A percentile compares a stretch with the other conserved stretches of the same genome.
Conservation (phyloP, 73 alveolate species). For the Stentor roeselii region DNA sequence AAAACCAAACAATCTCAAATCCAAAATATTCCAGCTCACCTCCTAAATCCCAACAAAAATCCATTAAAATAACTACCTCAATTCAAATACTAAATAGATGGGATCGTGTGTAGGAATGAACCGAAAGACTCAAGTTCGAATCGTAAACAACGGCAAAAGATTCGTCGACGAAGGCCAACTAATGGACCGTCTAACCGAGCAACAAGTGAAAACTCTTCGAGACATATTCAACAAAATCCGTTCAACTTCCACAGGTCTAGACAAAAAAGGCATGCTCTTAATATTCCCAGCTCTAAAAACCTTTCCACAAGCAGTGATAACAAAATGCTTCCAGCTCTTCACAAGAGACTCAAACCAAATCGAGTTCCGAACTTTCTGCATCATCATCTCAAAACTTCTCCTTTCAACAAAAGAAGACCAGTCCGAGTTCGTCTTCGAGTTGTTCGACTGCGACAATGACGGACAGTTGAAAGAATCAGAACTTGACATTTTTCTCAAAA, state of each 20-base stretch:
- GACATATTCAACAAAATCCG: neutral
- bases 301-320: neutral
- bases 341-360: neutral
- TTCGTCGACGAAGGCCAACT: neutral
- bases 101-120: neutral
- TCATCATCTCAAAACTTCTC: neutral
- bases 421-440: neutral
- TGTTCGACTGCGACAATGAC: constrained; percentile 22
- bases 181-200: constrained; percentile 12
- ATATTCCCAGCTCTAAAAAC: neutral
- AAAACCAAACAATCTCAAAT: too few species aligned
- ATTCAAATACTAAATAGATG: too few species aligned
- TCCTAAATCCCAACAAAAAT: neutral
- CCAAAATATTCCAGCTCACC: too few species aligned
- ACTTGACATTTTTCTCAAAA: neutral
- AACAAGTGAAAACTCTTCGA: neutral
- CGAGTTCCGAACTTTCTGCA: constrained; percentile 4
- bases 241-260: neutral
- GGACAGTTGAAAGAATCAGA: neutral
- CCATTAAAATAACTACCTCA: neutral
- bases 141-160: neutral
- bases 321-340: neutral
- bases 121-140: neutral
- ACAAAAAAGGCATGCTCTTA: neutral
- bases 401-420: constrained; percentile 23